Evolutionary conservation across 345 rosid genomes (phyloP).

Genomic region (Rubroshorea leprosula): DNA sequence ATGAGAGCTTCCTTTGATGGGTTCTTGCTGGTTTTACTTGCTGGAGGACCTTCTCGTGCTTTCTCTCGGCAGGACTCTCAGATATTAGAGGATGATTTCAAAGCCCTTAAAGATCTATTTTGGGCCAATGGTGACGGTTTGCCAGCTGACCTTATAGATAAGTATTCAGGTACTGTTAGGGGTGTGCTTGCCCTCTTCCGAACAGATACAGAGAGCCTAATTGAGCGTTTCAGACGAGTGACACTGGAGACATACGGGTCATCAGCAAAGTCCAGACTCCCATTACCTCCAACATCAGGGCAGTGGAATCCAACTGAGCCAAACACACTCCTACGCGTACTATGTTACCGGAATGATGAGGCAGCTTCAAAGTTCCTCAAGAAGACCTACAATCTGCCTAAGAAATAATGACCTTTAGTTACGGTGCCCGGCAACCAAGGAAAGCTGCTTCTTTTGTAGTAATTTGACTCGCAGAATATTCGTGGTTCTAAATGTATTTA

Average conservation of each 20-base stretch:
- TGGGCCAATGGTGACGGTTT: constrained; percentile 96
- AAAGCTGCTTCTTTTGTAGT: constrained; percentile 15
- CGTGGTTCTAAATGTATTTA: constrained; percentile 8
- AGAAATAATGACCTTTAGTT: constrained; percentile 32
- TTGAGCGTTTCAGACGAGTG: constrained; percentile 72
- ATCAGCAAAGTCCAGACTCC: constrained; percentile 75
- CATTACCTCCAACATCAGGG: constrained; percentile 83
- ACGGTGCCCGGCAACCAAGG: constrained; percentile 19
- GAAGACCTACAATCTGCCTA: constrained; percentile 84
- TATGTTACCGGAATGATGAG: constrained; percentile 88
- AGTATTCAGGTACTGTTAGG: constrained; percentile 56
- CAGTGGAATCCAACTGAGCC: constrained; percentile 91
- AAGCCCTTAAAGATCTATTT: constrained; percentile 77
- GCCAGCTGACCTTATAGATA: constrained; percentile 70
- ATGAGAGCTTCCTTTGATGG: constrained; percentile 95
- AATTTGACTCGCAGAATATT: background rate
- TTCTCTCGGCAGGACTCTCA: constrained; percentile 71
- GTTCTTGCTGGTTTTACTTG: constrained; percentile 81
- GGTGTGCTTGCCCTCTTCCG: constrained; percentile 73
- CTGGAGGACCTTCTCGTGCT: constrained; percentile 90
- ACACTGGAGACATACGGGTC: constrained; percentile 74
- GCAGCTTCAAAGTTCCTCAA: constrained; percentile 75
- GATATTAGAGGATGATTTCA: constrained; percentile 85
- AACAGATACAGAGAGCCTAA: constrained; percentile 71
- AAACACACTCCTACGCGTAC: constrained; percentile 73